Evolutionary conservation across 352 stramenopile species (phyloP), one percentile per base, ranked within the genome.

Genomic region (Thraustochytrium striatum): DNA sequence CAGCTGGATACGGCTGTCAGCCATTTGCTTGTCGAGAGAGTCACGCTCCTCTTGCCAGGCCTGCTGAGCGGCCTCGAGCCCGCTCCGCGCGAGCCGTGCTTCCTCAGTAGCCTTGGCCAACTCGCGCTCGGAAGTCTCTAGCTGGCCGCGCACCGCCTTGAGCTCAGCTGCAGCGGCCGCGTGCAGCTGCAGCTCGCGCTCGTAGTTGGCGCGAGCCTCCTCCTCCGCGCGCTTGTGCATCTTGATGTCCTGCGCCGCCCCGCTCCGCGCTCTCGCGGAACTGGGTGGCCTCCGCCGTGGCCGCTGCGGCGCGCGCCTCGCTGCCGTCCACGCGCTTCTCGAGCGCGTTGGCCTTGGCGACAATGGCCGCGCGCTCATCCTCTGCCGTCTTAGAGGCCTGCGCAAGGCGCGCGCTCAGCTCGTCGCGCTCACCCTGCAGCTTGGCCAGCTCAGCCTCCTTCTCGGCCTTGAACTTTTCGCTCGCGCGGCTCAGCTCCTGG

Each of bases 121-220:
- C 16, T 50, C 30, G 5, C 55, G 33, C 55, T 44, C 16, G 33
- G 19, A 25, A 8, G 57, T 38, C 39, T 72, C n/a, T 28, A 39
- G 21, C 8, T 36, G 38, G 3, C 11, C 35, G 11, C 44, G 53
- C 38, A 53, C 62, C 13, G 1, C 58, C 8, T 65, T 28, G 19
- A 83, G 43, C 28, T 78, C 39, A 19, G 85, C 81, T 5, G 91
- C 87, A 73, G 92, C 86, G 1, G 84, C 82, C 0, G 89, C 87
- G 52, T 93, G 90, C 47, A 92, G 80, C 72, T 93, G 88, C 30
- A 94, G 73, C 70, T 94, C 90, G 9, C 89, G 88, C 70, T 93
- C 88, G 65, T 94, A 94, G 72, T 93, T 92, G 25, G 89, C 86
- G 38, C 89, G 87, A 11, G 88, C 87, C 0, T 62, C 83, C 16